These are phyloP conservation scores for Dispira simplex DNA, from an alignment of 192 early-diverging fungal genomes.

Conservation along the genomic window DNA sequence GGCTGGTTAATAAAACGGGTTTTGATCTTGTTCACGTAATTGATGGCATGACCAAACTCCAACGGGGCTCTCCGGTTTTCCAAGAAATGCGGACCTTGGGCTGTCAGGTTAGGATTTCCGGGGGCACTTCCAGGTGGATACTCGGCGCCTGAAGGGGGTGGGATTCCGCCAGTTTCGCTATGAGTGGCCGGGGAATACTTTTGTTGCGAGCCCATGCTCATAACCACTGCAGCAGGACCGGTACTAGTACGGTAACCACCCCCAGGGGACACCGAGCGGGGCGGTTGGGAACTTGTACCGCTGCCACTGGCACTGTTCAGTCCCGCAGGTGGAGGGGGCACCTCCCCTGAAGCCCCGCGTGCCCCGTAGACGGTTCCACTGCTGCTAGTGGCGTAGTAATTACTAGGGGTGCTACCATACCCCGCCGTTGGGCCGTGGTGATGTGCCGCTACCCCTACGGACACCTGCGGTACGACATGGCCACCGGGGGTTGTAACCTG, in stretches of 20 bases:
- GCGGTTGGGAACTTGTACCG: not conserved
- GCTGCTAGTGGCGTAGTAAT: not conserved
- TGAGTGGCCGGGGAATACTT: not conserved
- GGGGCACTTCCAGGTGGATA: not conserved
- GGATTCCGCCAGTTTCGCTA: not conserved
- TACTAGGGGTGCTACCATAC: not conserved
- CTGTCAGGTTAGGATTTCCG: not conserved
- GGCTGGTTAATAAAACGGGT: slow-evolving; percentile 85
- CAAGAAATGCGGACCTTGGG: slow-evolving; percentile 11
- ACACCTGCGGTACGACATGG: slow-evolving; percentile 25
- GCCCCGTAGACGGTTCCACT: not conserved
- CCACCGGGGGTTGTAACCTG: slow-evolving; percentile 79
- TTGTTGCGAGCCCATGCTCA: not conserved
- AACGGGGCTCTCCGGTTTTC: slow-evolving; percentile 51
- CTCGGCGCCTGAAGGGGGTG: not conserved
- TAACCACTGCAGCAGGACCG: not conserved
- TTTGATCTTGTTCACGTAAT: slow-evolving; percentile 99
- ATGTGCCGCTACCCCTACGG: slow-evolving; percentile 15
- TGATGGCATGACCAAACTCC: slow-evolving; percentile 98
- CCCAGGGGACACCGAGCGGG: not conserved
- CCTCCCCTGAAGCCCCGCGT: too few species aligned
- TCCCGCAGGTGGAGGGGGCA: not conserved
- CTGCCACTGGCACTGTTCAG: not conserved
- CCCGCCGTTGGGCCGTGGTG: slow-evolving; percentile 7
- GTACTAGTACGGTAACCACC: not conserved